Evolutionary conservation across 768 basidiomycete genomes (phyloP).

Genomic region (Piloderma croceum): DNA sequence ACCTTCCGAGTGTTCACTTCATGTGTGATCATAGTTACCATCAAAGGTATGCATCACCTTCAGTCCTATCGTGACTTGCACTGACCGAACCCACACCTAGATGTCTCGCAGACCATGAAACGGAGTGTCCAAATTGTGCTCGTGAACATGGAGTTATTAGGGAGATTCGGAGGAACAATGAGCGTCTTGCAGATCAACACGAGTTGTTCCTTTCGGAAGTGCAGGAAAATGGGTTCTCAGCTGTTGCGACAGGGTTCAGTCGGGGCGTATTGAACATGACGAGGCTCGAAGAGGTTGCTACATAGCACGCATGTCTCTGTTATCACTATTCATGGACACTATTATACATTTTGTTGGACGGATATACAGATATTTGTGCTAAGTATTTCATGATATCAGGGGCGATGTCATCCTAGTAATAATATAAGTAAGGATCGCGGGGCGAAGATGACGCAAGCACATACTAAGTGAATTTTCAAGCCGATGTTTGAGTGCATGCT

Average conservation of each 20-base stretch:
- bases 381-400: too few species aligned
- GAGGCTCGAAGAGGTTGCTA: conserved; percentile 28
- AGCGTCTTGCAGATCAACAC: conserved; percentile 75
- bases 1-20: conserved; percentile 91
- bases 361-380: too few species aligned
- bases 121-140: conserved; percentile 86
- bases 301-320: too few species aligned
- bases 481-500: too few species aligned
- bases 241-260: conserved; percentile 65
- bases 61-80: neutral
- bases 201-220: conserved; percentile 76
- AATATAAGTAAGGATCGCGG: too few species aligned
- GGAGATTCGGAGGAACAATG: conserved; percentile 85
- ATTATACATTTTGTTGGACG: too few species aligned
- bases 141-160: conserved; percentile 83
- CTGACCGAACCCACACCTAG: conserved; percentile 34
- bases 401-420: too few species aligned
- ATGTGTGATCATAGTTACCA: conserved; percentile 99
- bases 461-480: too few species aligned
- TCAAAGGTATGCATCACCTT: conserved; percentile 55
- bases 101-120: conserved; percentile 84
- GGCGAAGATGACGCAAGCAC: too few species aligned
- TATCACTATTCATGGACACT: too few species aligned
- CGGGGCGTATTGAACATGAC: conserved; percentile 53
- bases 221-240: conserved; percentile 61